Evolutionary conservation across 768 basidiomycete species (phyloP).

Genomic region (Candolleomyces eurysporus): DNA sequence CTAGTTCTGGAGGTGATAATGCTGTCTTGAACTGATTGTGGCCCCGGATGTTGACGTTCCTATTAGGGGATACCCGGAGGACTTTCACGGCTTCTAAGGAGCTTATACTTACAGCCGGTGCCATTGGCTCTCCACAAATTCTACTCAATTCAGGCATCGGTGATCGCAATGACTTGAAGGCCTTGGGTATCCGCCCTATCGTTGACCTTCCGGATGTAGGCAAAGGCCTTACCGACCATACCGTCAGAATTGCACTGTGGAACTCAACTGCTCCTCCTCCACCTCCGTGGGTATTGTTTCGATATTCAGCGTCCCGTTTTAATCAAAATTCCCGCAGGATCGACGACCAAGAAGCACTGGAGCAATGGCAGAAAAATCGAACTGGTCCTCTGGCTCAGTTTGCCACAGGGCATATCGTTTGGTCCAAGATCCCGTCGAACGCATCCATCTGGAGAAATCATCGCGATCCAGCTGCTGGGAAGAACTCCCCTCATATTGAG

Average conservation of each 20-base stretch:
- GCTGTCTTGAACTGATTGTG: too few species aligned
- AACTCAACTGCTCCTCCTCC: background rate
- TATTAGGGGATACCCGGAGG: background rate
- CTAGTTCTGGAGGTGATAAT: background rate
- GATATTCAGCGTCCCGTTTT: background rate
- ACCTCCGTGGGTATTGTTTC: background rate
- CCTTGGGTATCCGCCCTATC: background rate
- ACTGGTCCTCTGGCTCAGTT: conserved; percentile 6
- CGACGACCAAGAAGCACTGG: conserved; percentile 1
- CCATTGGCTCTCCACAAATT: conserved; percentile 4
- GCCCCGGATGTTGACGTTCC: background rate
- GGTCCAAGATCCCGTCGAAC: conserved; percentile 10
- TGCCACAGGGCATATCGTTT: conserved; percentile 2
- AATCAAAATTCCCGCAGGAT: background rate
- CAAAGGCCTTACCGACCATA: conserved; percentile 2
- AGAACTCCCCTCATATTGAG: conserved; percentile 19
- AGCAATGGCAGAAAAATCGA: conserved; percentile 6
- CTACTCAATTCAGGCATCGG: conserved; percentile 8
- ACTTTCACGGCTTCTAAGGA: conserved; percentile 3
- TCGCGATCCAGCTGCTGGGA: conserved; percentile 12
- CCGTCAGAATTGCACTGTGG: background rate
- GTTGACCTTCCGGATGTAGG: conserved; percentile 3
- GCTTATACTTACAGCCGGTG: conserved; percentile 1
- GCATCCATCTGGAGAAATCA: conserved; percentile 8
- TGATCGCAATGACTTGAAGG: background rate